phyloP scores from a whole-genome alignment of 148 eudicot genomes.

The Spergularia bocconei region DNA sequence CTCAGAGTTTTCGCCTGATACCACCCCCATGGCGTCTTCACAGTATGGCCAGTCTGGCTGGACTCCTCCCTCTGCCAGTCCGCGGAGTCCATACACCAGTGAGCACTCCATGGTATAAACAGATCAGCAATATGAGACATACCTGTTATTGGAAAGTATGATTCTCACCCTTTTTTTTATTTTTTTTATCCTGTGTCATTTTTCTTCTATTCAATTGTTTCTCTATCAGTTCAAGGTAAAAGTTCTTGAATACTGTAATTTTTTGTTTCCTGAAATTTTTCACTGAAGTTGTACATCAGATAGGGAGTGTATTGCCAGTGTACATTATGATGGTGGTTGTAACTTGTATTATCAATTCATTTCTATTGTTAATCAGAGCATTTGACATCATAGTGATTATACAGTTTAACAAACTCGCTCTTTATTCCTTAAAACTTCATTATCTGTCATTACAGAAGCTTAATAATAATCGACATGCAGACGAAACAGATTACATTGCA shows the following conservation, averaged over 20 bases:
- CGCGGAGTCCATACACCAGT: constrained; percentile 26
- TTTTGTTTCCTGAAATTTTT: not conserved
- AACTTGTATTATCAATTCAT: not conserved
- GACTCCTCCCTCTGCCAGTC: constrained; percentile 38
- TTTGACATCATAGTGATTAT: not conserved
- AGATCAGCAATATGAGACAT: not conserved
- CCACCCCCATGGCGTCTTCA: constrained; percentile 29
- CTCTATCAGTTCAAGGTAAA: not conserved
- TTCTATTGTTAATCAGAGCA: not conserved
- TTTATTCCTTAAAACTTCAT: not conserved
- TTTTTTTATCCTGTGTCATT: not conserved
- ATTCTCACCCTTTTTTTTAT: not conserved
- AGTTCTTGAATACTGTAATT: constrained; percentile 4
- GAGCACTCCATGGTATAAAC: constrained; percentile 19
- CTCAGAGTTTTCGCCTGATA: constrained; percentile 26
- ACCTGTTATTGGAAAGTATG: not conserved
- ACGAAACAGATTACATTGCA: not conserved
- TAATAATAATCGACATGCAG: not conserved
- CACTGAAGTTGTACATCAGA: constrained; percentile 20
- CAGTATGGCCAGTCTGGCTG: constrained; percentile 31
- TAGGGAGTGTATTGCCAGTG: constrained; percentile 26
- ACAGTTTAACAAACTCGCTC: not conserved
- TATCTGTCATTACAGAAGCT: not conserved
- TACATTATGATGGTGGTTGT: constrained; percentile 20
- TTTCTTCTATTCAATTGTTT: constrained; percentile 5